Evolutionary conservation across 176 grass and related monocot species (phyloP).

Genomic region (Neostapfia colusana): DNA sequence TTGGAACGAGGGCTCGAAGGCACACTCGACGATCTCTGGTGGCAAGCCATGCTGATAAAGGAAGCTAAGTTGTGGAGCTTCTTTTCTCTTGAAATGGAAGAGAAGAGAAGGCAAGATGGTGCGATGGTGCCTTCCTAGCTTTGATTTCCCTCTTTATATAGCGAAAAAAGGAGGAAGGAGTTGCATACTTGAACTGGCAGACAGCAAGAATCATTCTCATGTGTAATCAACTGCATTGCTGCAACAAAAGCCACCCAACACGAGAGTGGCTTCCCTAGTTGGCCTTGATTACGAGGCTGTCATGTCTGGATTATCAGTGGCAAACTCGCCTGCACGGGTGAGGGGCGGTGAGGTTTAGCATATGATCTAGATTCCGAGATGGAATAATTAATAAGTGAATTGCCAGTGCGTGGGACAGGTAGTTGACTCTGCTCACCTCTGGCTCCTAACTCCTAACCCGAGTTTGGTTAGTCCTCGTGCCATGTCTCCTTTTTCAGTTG

Average conservation of each 20-base stretch:
- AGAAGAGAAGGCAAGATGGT: slow-evolving; percentile 7
- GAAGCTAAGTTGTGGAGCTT: slow-evolving; percentile 1
- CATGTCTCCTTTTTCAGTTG: neutral
- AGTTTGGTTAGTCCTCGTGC: neutral
- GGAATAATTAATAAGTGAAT: neutral
- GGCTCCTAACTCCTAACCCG: neutral
- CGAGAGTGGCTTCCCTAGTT: neutral
- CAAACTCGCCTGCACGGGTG: neutral
- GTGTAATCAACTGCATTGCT: neutral
- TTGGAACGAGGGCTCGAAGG: slow-evolving; percentile 32
- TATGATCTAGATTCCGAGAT: neutral
- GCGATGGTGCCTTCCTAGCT: neutral
- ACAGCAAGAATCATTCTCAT: neutral
- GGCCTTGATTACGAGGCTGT: neutral
- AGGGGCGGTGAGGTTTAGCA: neutral
- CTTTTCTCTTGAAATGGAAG: slow-evolving; percentile 20
- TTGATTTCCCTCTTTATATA: neutral
- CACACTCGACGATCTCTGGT: slow-evolving; percentile 32
- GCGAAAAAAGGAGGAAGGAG: neutral
- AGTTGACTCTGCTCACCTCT: neutral
- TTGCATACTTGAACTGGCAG: neutral
- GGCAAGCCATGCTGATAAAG: slow-evolving; percentile 7
- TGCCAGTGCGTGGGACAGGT: neutral
- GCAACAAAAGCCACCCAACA: neutral
- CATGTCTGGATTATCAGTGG: neutral